A percentile compares a stretch with the other conserved stretches of the same genome.
Conservation (phyloP, 2,329 filamentous ascomycete species). For the Rosellinia necatrix region DNA sequence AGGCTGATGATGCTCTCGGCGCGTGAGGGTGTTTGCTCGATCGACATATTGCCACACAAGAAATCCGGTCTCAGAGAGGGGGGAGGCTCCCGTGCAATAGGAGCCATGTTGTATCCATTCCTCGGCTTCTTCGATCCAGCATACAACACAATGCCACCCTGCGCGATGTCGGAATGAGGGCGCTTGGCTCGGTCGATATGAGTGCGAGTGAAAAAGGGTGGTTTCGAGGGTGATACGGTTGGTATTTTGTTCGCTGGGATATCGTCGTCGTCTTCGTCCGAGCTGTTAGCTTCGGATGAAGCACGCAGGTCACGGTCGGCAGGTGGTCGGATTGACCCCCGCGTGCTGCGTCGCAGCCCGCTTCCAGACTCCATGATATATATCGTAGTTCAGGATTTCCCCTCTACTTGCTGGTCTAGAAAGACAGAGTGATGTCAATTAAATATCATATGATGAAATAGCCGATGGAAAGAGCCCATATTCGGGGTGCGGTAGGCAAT, state of each 20-base stretch:
- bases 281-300: constrained; percentile 23
- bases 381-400: not conserved
- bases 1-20: constrained; percentile 4
- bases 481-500: not conserved
- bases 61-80: constrained; percentile 7
- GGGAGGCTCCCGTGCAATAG: not conserved
- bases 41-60: not conserved
- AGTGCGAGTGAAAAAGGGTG: not conserved
- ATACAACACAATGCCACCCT: constrained; percentile 20
- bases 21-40: not conserved
- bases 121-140: constrained; percentile 30
- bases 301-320: constrained; percentile 1
- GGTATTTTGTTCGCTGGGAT: constrained; percentile 28
- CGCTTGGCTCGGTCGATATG: constrained; percentile 14
- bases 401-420: not conserved
- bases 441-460: not conserved
- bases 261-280: constrained; percentile 33
- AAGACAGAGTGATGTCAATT: not conserved
- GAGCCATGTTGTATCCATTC: constrained; percentile 17
- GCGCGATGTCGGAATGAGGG: constrained; percentile 10
- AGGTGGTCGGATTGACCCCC: not conserved
- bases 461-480: not conserved
- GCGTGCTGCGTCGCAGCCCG: constrained; percentile 7
- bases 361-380: constrained; percentile 28
- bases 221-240: constrained; percentile 27